Conservation (phyloP, 2,329 filamentous ascomycete species). For the Hortaea werneckii region DNA sequence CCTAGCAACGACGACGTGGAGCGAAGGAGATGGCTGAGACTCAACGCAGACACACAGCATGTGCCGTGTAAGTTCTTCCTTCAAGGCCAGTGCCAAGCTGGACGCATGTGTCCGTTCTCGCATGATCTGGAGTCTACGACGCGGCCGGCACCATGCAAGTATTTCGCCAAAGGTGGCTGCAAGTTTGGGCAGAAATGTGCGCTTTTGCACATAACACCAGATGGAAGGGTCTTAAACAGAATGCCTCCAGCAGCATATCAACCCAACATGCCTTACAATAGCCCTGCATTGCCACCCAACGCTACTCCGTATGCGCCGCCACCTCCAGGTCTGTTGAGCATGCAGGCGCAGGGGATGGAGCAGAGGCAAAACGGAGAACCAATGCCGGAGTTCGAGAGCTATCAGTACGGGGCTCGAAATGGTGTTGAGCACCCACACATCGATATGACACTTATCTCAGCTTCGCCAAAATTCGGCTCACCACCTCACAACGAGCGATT, state of each 20-base stretch:
- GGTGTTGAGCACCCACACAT: constrained; percentile 29
- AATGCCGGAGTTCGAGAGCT: constrained; percentile 17
- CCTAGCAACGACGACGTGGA: neutral
- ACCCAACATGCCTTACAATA: constrained; percentile 3
- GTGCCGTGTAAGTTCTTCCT: constrained; percentile 99
- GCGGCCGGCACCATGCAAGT: constrained; percentile 88
- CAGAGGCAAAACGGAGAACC: constrained; percentile 17
- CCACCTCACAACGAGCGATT: constrained; percentile 69
- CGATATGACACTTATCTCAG: constrained; percentile 48
- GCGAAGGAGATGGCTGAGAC: constrained; percentile 3
- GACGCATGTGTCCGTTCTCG: constrained; percentile 89
- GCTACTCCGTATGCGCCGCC: constrained; percentile 12
- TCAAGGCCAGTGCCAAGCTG: constrained; percentile 90
- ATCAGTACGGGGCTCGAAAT: constrained; percentile 18
- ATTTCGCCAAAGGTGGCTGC: constrained; percentile 99
- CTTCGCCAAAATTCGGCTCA: constrained; percentile 65
- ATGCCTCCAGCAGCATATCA: constrained; percentile 7
- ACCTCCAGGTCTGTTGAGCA: constrained; percentile 25
- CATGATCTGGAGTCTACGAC: constrained; percentile 79
- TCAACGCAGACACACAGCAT: constrained; percentile 70
- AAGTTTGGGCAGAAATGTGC: constrained; percentile 98
- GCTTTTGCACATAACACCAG: constrained; percentile 87
- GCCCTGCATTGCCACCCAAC: constrained; percentile 4
- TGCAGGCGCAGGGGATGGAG: constrained; percentile 25
- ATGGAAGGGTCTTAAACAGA: constrained; percentile 84